Conservation (phyloP, 805 yeast species). For the Torulaspora gathmanii region DNA sequence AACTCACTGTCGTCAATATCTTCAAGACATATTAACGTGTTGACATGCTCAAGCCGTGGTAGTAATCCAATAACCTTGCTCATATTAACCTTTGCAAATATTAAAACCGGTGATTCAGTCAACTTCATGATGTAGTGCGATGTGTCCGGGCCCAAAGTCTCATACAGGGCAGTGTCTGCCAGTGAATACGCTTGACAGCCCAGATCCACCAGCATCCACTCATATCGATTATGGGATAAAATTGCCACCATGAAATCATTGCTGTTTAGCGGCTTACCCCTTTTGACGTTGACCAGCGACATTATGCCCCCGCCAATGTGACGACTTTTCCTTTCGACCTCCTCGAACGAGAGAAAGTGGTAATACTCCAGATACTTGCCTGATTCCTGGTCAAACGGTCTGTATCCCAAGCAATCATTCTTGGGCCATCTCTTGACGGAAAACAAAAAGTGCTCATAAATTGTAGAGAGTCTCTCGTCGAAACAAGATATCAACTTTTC, state of each 20-base stretch:
- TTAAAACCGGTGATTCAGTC: conserved; percentile 58
- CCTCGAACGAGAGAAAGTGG: conserved; percentile 41
- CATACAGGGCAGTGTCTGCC: conserved; percentile 52
- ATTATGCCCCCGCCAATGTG: conserved; percentile 54
- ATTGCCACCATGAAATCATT: conserved; percentile 49
- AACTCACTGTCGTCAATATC: conserved; percentile 37
- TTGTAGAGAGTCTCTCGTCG: conserved; percentile 45
- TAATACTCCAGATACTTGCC: conserved; percentile 41
- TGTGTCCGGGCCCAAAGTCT: conserved; percentile 55
- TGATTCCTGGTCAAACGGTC: conserved; percentile 35
- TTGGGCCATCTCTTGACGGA: conserved; percentile 38
- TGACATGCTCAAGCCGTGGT: conserved; percentile 39
- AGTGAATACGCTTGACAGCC: conserved; percentile 59
- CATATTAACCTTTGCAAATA: conserved; percentile 51
- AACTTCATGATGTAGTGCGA: conserved; percentile 57
- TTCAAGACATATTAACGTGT: conserved; percentile 56
- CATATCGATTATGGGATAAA: conserved; percentile 54
- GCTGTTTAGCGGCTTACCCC: conserved; percentile 28
- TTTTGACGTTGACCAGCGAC: conserved; percentile 40
- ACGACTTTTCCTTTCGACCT: conserved; percentile 42
- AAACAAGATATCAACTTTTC: conserved; percentile 37
- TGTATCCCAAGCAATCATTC: conserved; percentile 44
- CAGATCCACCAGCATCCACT: conserved; percentile 67
- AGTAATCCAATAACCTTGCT: conserved; percentile 45
- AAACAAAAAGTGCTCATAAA: conserved; percentile 43